Evolutionary conservation across 129 eudicot species (phyloP), one percentile per base, ranked within the genome.

Genomic region (Silybum marianum): DNA sequence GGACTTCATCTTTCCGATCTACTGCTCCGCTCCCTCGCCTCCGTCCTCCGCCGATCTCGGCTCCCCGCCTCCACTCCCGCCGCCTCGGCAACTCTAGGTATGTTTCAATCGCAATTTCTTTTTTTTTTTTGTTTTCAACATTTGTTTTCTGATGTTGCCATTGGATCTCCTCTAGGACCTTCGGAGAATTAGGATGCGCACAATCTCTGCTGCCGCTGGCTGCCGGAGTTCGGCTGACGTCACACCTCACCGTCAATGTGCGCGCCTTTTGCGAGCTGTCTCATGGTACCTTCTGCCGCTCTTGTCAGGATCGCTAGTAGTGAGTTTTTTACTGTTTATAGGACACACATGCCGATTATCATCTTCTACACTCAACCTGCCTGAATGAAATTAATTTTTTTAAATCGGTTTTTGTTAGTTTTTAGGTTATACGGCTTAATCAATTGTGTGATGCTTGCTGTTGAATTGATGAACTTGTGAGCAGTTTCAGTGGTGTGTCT

Each of bases 261-360:
- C 97, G 97, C 67, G 97, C 97, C 1, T 94, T 72, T 80, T 84
- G 93, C 89, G 97, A 90, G 93, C 90, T 94, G 88, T 90, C 90
- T 80, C 89, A 91, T 74, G 98, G 98, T 94, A 94, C 94, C 98
- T 91, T 94, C 91, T 84, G 92, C 98, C 97, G 97, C 83, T 77
- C 98, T 94, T 94, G 98, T 94, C 98, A 78, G 93, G 98, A 94
- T 94, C 98, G 98, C 97, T 94, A 92, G 82, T 93, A 76, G 97
- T 94, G 98, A 91, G 97, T 91, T 81, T 89, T 86, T 63, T 72
- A 69, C 85, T 65, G 85, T 76, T 71, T 76, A 48, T 86, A 82
- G 82, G 80, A 6, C 82, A 74, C 70, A 48, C 62, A 71, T 77
- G 48, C 38, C 14, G 12, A 58, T 19, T 16, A 62, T 71, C 77